phyloP scores from a whole-genome alignment of 129 eudicot species.

The Calendula officinalis region DNA sequence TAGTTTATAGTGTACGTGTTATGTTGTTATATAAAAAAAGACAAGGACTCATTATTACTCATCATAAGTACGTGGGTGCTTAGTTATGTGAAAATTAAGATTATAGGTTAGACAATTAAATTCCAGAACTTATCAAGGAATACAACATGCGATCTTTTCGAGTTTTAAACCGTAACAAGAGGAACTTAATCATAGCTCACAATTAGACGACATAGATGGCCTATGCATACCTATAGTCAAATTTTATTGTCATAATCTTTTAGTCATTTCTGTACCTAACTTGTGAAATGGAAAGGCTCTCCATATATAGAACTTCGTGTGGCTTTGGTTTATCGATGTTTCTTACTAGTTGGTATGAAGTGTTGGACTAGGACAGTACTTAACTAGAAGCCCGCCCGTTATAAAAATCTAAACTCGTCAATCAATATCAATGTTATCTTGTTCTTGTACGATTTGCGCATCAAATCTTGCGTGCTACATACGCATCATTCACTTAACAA shows the following conservation, averaged over 20 bases:
- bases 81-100: constrained; percentile 7
- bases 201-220: neutral
- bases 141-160: constrained; percentile 17
- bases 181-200: constrained; percentile 11
- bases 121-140: constrained; percentile 15
- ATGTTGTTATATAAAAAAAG: too few relatives aligned
- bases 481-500: neutral
- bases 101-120: constrained; percentile 20
- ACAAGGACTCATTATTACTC: constrained; percentile 21
- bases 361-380: constrained; percentile 23
- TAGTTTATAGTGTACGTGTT: too few relatives aligned
- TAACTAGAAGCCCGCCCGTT: neutral
- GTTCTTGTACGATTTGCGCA: constrained; percentile 19
- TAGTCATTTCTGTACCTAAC: constrained; percentile 38
- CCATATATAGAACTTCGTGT: constrained; percentile 33
- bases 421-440: constrained; percentile 8
- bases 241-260: constrained; percentile 15
- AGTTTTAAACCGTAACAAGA: constrained; percentile 26
- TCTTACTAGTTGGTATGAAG: constrained; percentile 30
- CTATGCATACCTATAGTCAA: neutral
- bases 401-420: neutral
- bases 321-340: constrained; percentile 21
- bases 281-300: constrained; percentile 24
- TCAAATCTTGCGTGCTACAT: constrained; percentile 7
- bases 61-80: constrained; percentile 14